Evolutionary conservation across 352 stramenopile species (phyloP).

Genomic region (Saprolegnia parasitica): DNA sequence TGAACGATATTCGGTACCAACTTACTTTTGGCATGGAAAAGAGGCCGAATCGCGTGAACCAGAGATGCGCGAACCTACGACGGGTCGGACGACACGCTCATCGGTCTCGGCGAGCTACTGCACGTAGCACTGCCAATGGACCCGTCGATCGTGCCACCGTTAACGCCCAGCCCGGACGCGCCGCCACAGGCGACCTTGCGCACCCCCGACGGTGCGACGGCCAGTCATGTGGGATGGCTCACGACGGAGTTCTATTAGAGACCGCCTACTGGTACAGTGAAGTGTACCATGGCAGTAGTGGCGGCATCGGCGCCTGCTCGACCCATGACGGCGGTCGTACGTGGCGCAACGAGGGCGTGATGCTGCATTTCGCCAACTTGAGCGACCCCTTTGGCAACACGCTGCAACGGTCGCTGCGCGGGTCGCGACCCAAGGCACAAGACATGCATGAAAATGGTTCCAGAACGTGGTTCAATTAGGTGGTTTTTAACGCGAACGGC

Average conservation of each 20-base stretch:
- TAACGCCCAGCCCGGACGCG: background rate
- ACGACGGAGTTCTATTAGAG: background rate
- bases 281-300: constrained; percentile 33
- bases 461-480: constrained; percentile 19
- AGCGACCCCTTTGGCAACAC: constrained; percentile 79
- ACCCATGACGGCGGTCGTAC: constrained; percentile 83
- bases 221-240: background rate
- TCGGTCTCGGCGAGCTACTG: constrained; percentile 12
- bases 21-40: too few relatives aligned
- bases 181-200: background rate
- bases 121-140: background rate
- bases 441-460: background rate
- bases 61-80: constrained; percentile 13
- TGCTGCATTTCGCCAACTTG: constrained; percentile 93
- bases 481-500: constrained; percentile 86
- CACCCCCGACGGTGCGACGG: background rate
- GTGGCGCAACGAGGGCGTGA: constrained; percentile 93
- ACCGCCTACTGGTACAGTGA: constrained; percentile 70
- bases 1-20: constrained; percentile 60
- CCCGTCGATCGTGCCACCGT: constrained; percentile 10
- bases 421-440: constrained; percentile 75
- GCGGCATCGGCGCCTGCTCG: constrained; percentile 90
- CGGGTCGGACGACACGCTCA: background rate
- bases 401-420: constrained; percentile 37
- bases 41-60: background rate